Base-by-base conservation (phyloP, 768 basidiomycete genomes). In the Mrakia frigida region DNA sequence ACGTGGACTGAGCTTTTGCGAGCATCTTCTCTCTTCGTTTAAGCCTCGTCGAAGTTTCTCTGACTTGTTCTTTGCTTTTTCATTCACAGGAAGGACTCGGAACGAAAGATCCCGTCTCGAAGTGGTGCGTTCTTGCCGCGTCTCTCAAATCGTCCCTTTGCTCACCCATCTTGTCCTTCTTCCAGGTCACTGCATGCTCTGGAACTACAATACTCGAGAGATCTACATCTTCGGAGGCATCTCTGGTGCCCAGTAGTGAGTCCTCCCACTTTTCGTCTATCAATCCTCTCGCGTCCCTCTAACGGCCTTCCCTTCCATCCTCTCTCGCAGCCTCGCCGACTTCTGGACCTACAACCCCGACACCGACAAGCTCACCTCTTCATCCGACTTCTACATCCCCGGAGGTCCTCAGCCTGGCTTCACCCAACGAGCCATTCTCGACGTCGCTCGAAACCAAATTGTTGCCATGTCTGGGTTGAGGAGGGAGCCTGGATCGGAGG, bases 141-240 rank as follows among this genome's bases (percentile, higher is more conserved):
- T 28, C 5, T 25, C 69, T 46, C 6, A n/a, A 25, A 25, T 16
- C 37, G 33, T 9, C n/a, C 31, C 3, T 35, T n/a, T 73, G 2
- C 16, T 1, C 31, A 18, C 31, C 73, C 43, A 14, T 46, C 43
- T 2, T 46, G 13, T 50, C 46, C 18, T 50, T 35, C 31, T 31
- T 23, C 14, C 41, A 61, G 74, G 74, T 46, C 74, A 75, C 70
- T 60, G 68, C 52, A 75, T 75, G 74, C 37, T 75, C n/a, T 75
- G 74, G 74, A 70, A 75, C 39, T 25, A 56, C 2, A 59, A 52
- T 13, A 52, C 41, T 21, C 74, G 68, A 31, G 37, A n/a, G 9
- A 18, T 75, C 53, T 60, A 61, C 68, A 75, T 75, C 53, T 75
- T 75, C 9, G 74, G 74, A 9, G 74, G 74, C 25, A 68, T 75